Evolutionary conservation across 129 eudicot species (phyloP), one percentile per base, ranked within the genome.

Genomic region (Flaveria sonorensis): DNA sequence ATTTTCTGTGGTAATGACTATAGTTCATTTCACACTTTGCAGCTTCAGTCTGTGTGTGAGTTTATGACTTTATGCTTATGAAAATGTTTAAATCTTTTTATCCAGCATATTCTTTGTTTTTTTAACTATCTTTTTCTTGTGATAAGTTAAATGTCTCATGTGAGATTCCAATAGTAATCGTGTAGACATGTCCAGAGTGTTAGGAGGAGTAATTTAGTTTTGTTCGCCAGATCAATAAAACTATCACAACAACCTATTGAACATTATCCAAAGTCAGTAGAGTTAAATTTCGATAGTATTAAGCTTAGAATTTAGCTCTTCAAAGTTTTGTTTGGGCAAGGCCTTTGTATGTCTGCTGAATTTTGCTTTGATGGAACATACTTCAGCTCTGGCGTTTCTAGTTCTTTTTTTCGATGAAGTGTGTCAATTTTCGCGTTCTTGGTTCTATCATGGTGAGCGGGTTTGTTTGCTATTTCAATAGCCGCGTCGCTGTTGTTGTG

Each of bases 21-120:
- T 14, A 24, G 57, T 24, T 48, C 21, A 68, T 20, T 19, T 68
- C 21, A 70, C 2, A 13, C 36, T 24, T 12, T 4, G 18, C 47
- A 72, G 24, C 66, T 72, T 55, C 23, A n/a, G 26, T 72, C 48
- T 32, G 39, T 72, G 51, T 72, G 18, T n/a, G 65, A 30, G n/a
- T 18, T 71, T 45, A 12, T 45, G 47, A 43, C 13, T 14, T 14
- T 30, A 55, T 53, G 67, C 15, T 72, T 18, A n/a, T 42, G 36
- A 40, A 26, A 70, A 23, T 24, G 43, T 19, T 20, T 45, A 6
- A 2, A 19, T 52, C 5, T n/a, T 16, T 16, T n/a, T 52, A 0
- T 52, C 21, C 6, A 11, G 14, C 59, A 6, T 52, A 52, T 52
- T 19, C n/a, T 52, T 52, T n/a, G 59, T 52, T 52, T 52, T 11